Percentiles rank a stretch among this genome's conserved stretches.
Conservation (phyloP, 441 rosid genomes). For the Biscutella auriculata region DNA sequence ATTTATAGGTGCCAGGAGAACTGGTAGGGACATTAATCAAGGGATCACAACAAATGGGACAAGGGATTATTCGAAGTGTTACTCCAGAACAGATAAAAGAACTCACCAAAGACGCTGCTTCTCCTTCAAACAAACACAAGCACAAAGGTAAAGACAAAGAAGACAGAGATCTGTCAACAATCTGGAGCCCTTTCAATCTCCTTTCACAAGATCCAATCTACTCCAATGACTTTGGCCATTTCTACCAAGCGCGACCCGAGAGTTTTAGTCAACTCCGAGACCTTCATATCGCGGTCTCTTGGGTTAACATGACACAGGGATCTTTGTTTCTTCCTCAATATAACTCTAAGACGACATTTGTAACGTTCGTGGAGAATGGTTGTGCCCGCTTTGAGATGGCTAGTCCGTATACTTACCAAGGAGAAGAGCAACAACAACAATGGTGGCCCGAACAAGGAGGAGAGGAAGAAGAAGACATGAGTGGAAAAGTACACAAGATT, state of each 20-base stretch:
- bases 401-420: conserved; percentile 28
- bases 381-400: conserved; percentile 42
- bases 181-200: conserved; percentile 27
- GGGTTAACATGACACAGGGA: conserved; percentile 29
- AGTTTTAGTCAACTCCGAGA: conserved; percentile 33
- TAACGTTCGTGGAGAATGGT: conserved; percentile 31
- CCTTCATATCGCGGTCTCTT: conserved; percentile 21
- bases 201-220: conserved; percentile 21
- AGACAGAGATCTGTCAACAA: too few species aligned
- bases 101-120: conserved; percentile 15
- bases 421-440: neutral
- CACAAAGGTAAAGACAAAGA: neutral
- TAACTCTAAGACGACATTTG: conserved; percentile 28
- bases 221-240: conserved; percentile 38
- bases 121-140: conserved; percentile 20
- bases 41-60: conserved; percentile 20
- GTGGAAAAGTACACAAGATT: conserved; percentile 25
- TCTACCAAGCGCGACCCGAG: conserved; percentile 32
- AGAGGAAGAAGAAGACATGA: conserved; percentile 14
- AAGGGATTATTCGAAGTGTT: conserved; percentile 26
- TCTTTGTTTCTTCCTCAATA: conserved; percentile 39
- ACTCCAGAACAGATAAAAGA: conserved; percentile 24
- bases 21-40: conserved; percentile 17
- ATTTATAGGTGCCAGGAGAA: conserved; percentile 31
- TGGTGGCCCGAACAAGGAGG: neutral